Evolutionary conservation across 2,329 filamentous ascomycete species (phyloP).

Genomic region (Chaetomiaceae sp.): DNA sequence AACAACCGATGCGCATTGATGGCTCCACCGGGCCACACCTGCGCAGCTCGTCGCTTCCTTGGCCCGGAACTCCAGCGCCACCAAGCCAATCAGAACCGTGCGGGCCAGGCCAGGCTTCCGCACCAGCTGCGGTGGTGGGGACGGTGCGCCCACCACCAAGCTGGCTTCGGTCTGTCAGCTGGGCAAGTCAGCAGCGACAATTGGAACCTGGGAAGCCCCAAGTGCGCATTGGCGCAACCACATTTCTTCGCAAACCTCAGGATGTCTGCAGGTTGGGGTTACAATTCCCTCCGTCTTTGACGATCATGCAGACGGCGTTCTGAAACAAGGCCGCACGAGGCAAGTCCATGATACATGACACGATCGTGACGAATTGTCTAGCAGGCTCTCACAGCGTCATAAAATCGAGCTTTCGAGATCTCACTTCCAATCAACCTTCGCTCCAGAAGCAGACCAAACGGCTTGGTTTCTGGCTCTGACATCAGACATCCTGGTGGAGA

Average conservation of each 20-base stretch:
- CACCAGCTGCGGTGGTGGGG: not conserved
- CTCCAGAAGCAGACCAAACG: too few relatives aligned
- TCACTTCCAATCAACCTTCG: too few relatives aligned
- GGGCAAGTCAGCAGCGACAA: slow-evolving; percentile 7
- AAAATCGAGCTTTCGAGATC: too few relatives aligned
- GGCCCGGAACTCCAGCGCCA: not conserved
- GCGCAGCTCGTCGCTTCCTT: slow-evolving; percentile 3
- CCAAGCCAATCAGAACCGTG: not conserved
- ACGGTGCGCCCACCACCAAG: not conserved
- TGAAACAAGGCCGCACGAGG: not conserved
- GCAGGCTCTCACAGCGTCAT: too few relatives aligned
- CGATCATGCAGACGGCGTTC: not conserved
- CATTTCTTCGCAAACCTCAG: not conserved
- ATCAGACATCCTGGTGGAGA: too few relatives aligned
- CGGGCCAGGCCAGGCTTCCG: not conserved
- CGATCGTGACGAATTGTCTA: not conserved
- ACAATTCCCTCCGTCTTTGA: not conserved
- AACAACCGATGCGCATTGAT: slow-evolving; percentile 13
- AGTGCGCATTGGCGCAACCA: slow-evolving; percentile 16
- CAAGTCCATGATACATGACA: not conserved
- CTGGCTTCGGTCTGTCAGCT: slow-evolving; percentile 11
- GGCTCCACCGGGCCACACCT: slow-evolving; percentile 6
- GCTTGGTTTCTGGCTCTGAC: too few relatives aligned
- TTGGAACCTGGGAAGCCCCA: not conserved
- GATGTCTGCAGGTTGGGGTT: not conserved